Evolutionary conservation across 768 basidiomycete genomes (phyloP).

Genomic region (Boletus subcaerulescens): DNA sequence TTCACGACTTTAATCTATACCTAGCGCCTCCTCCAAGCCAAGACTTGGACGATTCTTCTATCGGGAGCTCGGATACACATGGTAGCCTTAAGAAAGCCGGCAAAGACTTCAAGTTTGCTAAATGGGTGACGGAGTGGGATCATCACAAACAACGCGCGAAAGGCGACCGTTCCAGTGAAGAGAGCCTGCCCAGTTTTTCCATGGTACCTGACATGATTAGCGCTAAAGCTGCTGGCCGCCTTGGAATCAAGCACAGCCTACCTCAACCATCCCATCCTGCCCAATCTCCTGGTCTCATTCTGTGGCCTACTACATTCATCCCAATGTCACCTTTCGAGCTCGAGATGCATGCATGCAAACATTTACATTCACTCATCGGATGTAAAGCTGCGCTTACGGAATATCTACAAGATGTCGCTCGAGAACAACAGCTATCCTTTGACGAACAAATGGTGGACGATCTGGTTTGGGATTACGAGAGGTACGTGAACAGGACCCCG

Average conservation of each 20-base stretch:
- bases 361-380: slow-evolving; percentile 61
- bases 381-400: slow-evolving; percentile 57
- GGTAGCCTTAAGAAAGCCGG: slow-evolving; percentile 26
- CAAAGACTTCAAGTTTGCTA: slow-evolving; percentile 27
- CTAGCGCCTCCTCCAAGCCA: slow-evolving; percentile 46
- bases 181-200: slow-evolving; percentile 19
- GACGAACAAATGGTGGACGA: slow-evolving; percentile 26
- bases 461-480: slow-evolving; percentile 36
- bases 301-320: slow-evolving; percentile 59
- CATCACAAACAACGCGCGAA: slow-evolving; percentile 19
- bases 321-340: slow-evolving; percentile 56
- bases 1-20: slow-evolving; percentile 50
- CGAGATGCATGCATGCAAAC: slow-evolving; percentile 74
- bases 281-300: slow-evolving; percentile 62
- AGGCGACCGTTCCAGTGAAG: slow-evolving; percentile 28
- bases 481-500: slow-evolving; percentile 20
- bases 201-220: slow-evolving; percentile 30
- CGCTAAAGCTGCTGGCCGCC: slow-evolving; percentile 37
- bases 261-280: slow-evolving; percentile 25
- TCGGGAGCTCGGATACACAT: slow-evolving; percentile 28
- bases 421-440: slow-evolving; percentile 18
- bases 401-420: slow-evolving; percentile 39
- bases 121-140: slow-evolving; percentile 40
- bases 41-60: slow-evolving; percentile 18
- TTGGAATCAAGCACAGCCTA: slow-evolving; percentile 30